Base-by-base conservation (phyloP, 495 filamentous ascomycete species). In the Parathielavia hyrcaniae region DNA sequence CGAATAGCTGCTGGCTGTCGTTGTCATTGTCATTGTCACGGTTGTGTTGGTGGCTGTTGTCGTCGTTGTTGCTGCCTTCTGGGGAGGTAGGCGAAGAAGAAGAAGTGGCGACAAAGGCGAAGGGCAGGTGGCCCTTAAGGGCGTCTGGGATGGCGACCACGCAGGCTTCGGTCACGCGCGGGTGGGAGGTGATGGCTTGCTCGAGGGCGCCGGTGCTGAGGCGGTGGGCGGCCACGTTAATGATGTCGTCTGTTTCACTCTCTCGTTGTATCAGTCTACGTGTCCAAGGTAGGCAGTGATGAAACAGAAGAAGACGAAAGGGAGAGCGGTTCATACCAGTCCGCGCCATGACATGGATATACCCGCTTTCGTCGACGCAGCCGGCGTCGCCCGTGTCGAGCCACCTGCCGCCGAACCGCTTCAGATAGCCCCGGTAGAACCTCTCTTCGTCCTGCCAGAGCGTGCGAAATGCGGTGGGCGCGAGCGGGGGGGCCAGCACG, bases 141-240 rank as follows among this genome's bases (percentile, higher is more conserved):
- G 79, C 62, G 63, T 96, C 91, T 0, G 92, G 92, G 53, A 95
- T 86, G 22, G 87, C 85, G 16, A 97, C 83, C 0, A 96, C 88
- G 62, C 87, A 89, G 34, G 85, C 87, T 75, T 97, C 91, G 16
- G 82, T 85, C 32, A 97, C 80, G 5, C 69, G 70, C 0, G 87
- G 86, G 67, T 95, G 90, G 4, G 83, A 84, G 5, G 90, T 83
- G 61, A 97, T 87, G 36, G 86, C 90, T 73, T 96, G 89, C 73
- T 97, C 91, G 67, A 97, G 92, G 22, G 85, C 76, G 34, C 88
- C 91, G 3, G 91, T 97, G 64, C 85, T 89, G 60, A 97, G 90
- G 5, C 91, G 82, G 73, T 97, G 91, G 3, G 91, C 91, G 30
- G 91, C 91, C 1, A 96, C 91, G 65, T 97, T 97, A 68, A 97